A percentile compares a stretch with the other conserved stretches of the same genome.
These are phyloP conservation scores for Moringa oleifera DNA, from an alignment of 345 rosid genomes.

Conservation along the genomic window DNA sequence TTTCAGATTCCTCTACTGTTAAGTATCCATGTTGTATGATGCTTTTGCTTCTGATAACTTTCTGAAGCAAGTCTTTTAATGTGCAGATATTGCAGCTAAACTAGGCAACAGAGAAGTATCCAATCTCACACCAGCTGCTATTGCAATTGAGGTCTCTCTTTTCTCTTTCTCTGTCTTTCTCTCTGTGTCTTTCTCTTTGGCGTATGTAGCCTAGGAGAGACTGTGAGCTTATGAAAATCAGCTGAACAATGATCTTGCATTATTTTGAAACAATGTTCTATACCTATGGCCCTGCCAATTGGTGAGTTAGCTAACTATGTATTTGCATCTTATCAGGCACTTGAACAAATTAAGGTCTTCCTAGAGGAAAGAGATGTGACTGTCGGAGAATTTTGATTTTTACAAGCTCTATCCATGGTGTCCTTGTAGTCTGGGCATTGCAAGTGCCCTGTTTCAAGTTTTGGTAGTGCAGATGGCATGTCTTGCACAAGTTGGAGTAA, in stretches of 20 bases:
- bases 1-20: not conserved
- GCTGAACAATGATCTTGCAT: constrained; percentile 10
- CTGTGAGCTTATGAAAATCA: constrained; percentile 13
- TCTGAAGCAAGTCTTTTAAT: not conserved
- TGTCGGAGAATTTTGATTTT: no score
- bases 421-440: no score
- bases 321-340: constrained; percentile 27
- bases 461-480: no score
- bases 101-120: constrained; percentile 60
- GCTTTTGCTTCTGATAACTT: not conserved
- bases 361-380: constrained; percentile 26
- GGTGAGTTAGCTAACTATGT: no score
- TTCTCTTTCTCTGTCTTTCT: constrained; percentile 11
- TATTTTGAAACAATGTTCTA: no score
- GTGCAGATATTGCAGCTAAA: constrained; percentile 74
- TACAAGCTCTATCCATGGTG: no score
- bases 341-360: constrained; percentile 46
- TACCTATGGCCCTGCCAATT: no score
- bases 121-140: constrained; percentile 55
- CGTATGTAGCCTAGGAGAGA: not conserved
- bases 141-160: constrained; percentile 69
- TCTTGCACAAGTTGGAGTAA: no score
- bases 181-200: no score
- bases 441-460: no score
- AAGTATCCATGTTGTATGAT: not conserved